Percentiles rank a stretch among this genome's conserved stretches.
Evolutionary conservation across 163 green algal genomes (phyloP).

Genomic region (Scenedesmus sp.): DNA sequence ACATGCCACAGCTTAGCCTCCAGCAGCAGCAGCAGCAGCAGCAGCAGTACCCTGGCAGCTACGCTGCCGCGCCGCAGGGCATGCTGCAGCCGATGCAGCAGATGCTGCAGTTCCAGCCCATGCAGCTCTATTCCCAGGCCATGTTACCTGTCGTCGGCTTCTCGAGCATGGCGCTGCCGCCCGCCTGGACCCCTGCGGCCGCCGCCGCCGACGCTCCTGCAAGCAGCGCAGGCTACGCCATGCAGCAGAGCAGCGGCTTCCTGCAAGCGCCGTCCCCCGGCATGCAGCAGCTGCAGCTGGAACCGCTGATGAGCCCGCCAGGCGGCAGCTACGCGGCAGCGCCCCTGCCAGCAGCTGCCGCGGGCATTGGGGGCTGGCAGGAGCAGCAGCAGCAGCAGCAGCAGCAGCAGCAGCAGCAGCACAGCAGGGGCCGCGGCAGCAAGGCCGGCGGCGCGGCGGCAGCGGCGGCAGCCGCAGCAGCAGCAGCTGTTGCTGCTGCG

Average conservation of each 20-base stretch:
- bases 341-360: not conserved
- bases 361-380: too few relatives aligned
- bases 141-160: not conserved
- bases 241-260: not conserved
- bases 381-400: too few relatives aligned
- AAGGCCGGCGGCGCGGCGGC: not conserved
- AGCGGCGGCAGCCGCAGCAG: not conserved
- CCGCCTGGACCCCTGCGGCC: not conserved
- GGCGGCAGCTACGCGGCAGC: not conserved
- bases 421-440: not conserved
- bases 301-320: not conserved
- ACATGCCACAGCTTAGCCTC: not conserved
- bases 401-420: constrained; percentile 30
- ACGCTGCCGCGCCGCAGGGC: not conserved
- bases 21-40: constrained; percentile 41
- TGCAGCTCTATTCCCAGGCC: not conserved
- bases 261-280: not conserved
- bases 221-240: not conserved
- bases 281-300: not conserved
- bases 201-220: not conserved
- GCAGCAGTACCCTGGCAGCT: too few relatives aligned
- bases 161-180: not conserved
- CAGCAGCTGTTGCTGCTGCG: not conserved
- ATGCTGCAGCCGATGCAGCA: not conserved
- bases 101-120: not conserved